Conservation (phyloP, 2,329 filamentous ascomycete genomes). For the Hypoxylon sp. region DNA sequence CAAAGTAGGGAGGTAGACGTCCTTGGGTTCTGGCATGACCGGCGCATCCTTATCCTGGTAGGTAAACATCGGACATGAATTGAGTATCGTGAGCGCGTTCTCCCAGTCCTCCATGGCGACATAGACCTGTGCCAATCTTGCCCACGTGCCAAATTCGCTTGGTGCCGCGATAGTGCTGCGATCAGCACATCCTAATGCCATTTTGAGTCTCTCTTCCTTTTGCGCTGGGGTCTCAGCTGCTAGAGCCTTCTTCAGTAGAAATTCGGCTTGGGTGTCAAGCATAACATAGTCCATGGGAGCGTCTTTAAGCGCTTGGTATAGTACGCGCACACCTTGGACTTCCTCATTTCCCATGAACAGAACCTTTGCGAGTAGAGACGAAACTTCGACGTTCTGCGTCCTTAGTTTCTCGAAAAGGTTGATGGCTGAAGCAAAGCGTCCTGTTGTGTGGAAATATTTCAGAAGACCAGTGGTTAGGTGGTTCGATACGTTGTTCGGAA, state of each 20-base stretch:
- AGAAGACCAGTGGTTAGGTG: conserved; percentile 94
- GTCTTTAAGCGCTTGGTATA: conserved; percentile 90
- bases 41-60: conserved; percentile 99
- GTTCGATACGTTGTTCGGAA: conserved; percentile 96
- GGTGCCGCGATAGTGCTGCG: conserved; percentile 94
- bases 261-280: conserved; percentile 93
- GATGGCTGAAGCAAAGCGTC: conserved; percentile 93
- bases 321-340: conserved; percentile 90
- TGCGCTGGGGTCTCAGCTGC: conserved; percentile 67
- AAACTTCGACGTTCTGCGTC: conserved; percentile 91
- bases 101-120: conserved; percentile 97
- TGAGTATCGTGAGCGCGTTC: conserved; percentile 91
- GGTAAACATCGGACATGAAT: conserved; percentile 99
- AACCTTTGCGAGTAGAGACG: conserved; percentile 90
- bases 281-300: conserved; percentile 98
- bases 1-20: conserved; percentile 88
- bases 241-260: conserved; percentile 86
- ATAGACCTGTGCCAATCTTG: conserved; percentile 92
- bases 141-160: conserved; percentile 98
- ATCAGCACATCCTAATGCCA: conserved; percentile 94
- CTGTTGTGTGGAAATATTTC: conserved; percentile 95
- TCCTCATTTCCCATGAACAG: conserved; percentile 97
- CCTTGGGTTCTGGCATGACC: conserved; percentile 91
- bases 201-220: conserved; percentile 78
- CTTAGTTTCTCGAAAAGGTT: conserved; percentile 98